Evolutionary conservation across 2,329 filamentous ascomycete species (phyloP).

Genomic region (Clonostachys sp.): DNA sequence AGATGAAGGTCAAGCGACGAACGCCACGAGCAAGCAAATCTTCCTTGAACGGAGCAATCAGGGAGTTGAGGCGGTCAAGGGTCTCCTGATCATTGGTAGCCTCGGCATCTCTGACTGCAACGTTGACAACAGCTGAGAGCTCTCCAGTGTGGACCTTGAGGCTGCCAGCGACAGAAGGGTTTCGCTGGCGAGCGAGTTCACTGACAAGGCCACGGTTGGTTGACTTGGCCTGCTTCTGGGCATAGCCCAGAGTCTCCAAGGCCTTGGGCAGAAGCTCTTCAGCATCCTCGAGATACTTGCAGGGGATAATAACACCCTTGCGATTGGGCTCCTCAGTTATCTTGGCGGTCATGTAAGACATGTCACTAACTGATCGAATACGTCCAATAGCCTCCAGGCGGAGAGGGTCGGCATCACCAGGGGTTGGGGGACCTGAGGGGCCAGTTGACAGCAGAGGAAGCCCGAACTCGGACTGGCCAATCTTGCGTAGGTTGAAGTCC

Average conservation of each 20-base stretch:
- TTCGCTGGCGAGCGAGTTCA: slow-evolving; percentile 71
- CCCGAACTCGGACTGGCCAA: slow-evolving; percentile 87
- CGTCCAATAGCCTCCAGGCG: slow-evolving; percentile 28
- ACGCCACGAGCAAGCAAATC: slow-evolving; percentile 79
- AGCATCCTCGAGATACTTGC: slow-evolving; percentile 88
- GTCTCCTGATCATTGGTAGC: slow-evolving; percentile 77
- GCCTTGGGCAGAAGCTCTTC: slow-evolving; percentile 84
- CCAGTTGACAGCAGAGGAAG: slow-evolving; percentile 73
- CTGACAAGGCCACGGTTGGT: slow-evolving; percentile 27
- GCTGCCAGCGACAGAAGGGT: slow-evolving; percentile 24
- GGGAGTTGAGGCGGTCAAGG: slow-evolving; percentile 65
- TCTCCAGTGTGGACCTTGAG: slow-evolving; percentile 52
- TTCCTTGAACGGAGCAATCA: slow-evolving; percentile 77
- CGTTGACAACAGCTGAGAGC: slow-evolving; percentile 85
- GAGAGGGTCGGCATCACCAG: slow-evolving; percentile 31
- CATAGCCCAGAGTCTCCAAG: slow-evolving; percentile 72
- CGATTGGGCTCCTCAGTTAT: slow-evolving; percentile 72
- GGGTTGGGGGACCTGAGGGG: slow-evolving; percentile 80
- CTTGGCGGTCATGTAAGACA: slow-evolving; percentile 79
- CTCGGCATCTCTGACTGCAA: slow-evolving; percentile 87
- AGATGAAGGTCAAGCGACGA: slow-evolving; percentile 92
- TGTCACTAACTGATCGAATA: slow-evolving; percentile 92
- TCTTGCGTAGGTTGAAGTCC: slow-evolving; percentile 94
- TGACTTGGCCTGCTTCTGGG: slow-evolving; percentile 49
- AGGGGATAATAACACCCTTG: slow-evolving; percentile 92